phyloP scores from a whole-genome alignment of 148 eudicot genomes.

The Amaranthus hypochondriacus region DNA sequence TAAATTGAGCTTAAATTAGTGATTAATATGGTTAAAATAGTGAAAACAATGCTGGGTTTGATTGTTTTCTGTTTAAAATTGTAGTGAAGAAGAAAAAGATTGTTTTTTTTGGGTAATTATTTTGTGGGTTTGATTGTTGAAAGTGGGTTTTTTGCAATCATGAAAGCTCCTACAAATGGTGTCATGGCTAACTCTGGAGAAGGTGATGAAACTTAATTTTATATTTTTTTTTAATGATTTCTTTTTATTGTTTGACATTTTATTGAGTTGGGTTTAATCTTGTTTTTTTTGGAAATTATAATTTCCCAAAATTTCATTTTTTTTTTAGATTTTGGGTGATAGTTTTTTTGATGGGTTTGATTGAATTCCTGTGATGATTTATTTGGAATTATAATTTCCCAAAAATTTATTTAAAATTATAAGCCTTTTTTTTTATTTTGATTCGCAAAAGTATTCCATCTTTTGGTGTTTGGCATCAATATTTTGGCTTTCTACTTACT shows the following conservation, averaged over 20 bases:
- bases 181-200: slow-evolving; percentile 41
- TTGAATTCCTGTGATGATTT: neutral
- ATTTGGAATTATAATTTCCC: neutral
- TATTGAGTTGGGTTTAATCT: neutral
- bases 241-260: too few species aligned
- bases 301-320: neutral
- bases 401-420: neutral
- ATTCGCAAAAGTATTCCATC: neutral
- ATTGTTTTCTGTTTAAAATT: neutral
- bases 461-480: slow-evolving; percentile 1
- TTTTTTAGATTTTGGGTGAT: neutral
- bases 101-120: neutral
- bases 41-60: slow-evolving; percentile 2
- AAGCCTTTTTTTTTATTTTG: neutral
- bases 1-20: neutral
- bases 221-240: neutral
- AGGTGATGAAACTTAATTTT: slow-evolving; percentile 13
- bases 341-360: neutral
- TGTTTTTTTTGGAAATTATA: neutral
- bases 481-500: slow-evolving; percentile 3
- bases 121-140: neutral
- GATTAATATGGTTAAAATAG: neutral
- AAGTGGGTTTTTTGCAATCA: slow-evolving; percentile 12
- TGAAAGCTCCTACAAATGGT: slow-evolving; percentile 79
- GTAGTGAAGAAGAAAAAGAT: too few species aligned